phyloP scores from a whole-genome alignment of 164 flowering plant species.

The Paratinospora sagittata region DNA sequence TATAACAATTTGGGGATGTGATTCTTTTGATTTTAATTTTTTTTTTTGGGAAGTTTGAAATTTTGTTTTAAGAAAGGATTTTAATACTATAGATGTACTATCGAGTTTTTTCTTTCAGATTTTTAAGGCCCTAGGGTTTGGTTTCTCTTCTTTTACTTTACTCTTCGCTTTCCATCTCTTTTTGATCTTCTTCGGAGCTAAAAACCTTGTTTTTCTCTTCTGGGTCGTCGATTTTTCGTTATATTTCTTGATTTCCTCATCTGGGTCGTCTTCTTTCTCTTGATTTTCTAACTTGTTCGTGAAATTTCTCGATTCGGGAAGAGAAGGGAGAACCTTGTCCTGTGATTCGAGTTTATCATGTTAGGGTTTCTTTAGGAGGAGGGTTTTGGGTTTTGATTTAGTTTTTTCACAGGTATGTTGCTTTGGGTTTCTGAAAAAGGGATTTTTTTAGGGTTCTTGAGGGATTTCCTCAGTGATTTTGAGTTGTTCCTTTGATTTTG shows the following conservation, averaged over 20 bases:
- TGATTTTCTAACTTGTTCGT: slow-evolving; percentile 18
- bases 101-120: slow-evolving; percentile 19
- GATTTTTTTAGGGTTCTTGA: background rate
- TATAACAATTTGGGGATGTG: slow-evolving; percentile 4
- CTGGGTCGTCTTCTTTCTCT: slow-evolving; percentile 7
- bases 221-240: slow-evolving; percentile 8
- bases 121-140: slow-evolving; percentile 34
- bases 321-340: background rate
- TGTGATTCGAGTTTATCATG: background rate
- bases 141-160: slow-evolving; percentile 16
- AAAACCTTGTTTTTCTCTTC: slow-evolving; percentile 1
- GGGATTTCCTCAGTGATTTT: slow-evolving; percentile 1
- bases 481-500: background rate
- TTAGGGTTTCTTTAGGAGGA: background rate
- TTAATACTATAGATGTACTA: slow-evolving; percentile 9
- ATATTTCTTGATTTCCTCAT: background rate
- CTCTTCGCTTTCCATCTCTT: slow-evolving; percentile 12
- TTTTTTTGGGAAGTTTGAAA: slow-evolving; percentile 3
- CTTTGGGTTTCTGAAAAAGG: slow-evolving; percentile 1
- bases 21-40: slow-evolving; percentile 15
- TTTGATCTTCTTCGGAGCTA: slow-evolving; percentile 21
- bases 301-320: slow-evolving; percentile 13
- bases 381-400: slow-evolving; percentile 5
- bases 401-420: background rate
- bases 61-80: slow-evolving; percentile 11